Conservation (phyloP, 2,329 filamentous ascomycete species). For the Cladophialophora carrionii region DNA sequence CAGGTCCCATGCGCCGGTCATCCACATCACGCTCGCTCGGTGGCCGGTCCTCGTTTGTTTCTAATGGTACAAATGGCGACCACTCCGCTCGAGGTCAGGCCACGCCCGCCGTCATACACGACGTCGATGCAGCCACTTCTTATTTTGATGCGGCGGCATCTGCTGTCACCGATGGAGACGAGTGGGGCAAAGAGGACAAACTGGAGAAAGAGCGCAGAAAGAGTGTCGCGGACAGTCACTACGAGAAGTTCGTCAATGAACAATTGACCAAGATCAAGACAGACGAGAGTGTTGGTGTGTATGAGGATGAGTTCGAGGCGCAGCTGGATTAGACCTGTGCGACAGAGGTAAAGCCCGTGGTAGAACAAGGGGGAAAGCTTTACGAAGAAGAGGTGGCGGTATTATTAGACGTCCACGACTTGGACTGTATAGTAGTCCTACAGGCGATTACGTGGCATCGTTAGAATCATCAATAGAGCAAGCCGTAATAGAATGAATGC, state of each 20-base stretch:
- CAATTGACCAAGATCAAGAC: conserved; percentile 75
- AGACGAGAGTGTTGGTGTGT: conserved; percentile 51
- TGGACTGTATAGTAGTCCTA: not conserved
- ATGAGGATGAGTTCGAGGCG: conserved; percentile 66
- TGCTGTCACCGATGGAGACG: conserved; percentile 23
- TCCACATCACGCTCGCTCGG: conserved; percentile 78
- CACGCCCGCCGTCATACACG: conserved; percentile 23
- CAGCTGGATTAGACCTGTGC: conserved; percentile 49
- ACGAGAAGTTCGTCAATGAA: conserved; percentile 79
- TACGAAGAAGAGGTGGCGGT: not conserved
- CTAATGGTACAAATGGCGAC: conserved; percentile 55
- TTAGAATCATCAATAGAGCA: not conserved
- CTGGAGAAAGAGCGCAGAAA: conserved; percentile 45
- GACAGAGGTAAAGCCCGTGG: not conserved
- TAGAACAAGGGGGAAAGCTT: not conserved
- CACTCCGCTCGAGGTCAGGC: conserved; percentile 44
- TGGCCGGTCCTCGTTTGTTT: conserved; percentile 67
- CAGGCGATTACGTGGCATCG: not conserved
- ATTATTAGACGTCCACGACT: not conserved
- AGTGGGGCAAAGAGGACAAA: conserved; percentile 36
- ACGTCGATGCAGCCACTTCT: conserved; percentile 53
- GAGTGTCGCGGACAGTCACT: conserved; percentile 66
- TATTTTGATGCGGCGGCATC: conserved; percentile 21
- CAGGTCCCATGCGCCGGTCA: conserved; percentile 43
- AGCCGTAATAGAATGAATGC: not conserved